Percentiles rank a stretch among this genome's conserved stretches.
These are phyloP conservation scores for Populus hybrid DNA, from an alignment of 441 rosid species.

Conservation along the genomic window DNA sequence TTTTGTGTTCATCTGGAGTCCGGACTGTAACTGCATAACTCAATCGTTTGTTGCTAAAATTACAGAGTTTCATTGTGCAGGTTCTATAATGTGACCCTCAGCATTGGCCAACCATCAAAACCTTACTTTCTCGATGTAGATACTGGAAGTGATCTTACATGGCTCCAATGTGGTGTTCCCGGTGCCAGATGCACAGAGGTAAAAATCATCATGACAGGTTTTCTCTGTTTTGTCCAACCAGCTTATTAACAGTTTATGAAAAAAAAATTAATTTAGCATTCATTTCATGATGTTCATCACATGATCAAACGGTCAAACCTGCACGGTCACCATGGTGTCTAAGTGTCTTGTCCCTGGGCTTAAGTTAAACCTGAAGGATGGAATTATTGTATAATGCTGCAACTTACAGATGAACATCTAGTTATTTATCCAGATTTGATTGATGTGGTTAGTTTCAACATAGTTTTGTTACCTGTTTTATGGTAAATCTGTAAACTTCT, in stretches of 20 bases:
- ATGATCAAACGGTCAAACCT: background rate
- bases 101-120: slow-evolving; percentile 67
- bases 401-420: background rate
- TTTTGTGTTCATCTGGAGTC: background rate
- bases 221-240: background rate
- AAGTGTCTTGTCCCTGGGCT: background rate
- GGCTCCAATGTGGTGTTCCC: slow-evolving; percentile 93
- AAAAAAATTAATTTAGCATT: background rate
- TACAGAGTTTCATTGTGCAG: slow-evolving; percentile 30
- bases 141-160: slow-evolving; percentile 93
- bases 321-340: background rate
- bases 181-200: slow-evolving; percentile 65
- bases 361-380: background rate
- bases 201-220: slow-evolving; percentile 7
- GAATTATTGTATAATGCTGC: background rate
- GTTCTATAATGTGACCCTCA: slow-evolving; percentile 65
- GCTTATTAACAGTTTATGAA: background rate
- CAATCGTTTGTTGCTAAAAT: background rate
- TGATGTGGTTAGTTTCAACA: background rate
- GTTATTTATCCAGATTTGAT: background rate
- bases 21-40: background rate
- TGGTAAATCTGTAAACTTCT: background rate
- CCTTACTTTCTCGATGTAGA: slow-evolving; percentile 93
- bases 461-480: background rate
- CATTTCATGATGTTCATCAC: background rate